A percentile compares a stretch with the other conserved stretches of the same genome.
phyloP scores from a whole-genome alignment of 2,329 filamentous ascomycete species.

The Emmonsia crescens region DNA sequence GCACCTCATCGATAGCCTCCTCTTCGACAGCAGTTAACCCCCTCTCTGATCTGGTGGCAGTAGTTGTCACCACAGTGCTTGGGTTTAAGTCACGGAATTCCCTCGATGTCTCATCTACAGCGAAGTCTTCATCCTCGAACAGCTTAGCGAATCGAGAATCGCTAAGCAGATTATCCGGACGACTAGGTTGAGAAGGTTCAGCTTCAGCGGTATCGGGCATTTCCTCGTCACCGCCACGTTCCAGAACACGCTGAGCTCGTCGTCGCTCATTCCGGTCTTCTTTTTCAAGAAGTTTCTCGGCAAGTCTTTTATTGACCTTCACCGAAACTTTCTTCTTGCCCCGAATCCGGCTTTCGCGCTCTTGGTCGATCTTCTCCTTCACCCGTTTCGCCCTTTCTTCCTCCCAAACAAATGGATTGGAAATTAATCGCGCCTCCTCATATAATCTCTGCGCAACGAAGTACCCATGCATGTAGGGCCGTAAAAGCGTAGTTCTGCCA shows the following conservation, averaged over 20 bases:
- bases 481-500: slow-evolving; percentile 76
- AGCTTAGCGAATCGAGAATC: slow-evolving; percentile 80
- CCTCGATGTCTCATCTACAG: slow-evolving; percentile 75
- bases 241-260: slow-evolving; percentile 37
- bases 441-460: slow-evolving; percentile 94
- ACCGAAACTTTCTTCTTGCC: slow-evolving; percentile 80
- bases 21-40: slow-evolving; percentile 54
- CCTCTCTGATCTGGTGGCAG: slow-evolving; percentile 27
- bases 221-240: slow-evolving; percentile 46
- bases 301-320: slow-evolving; percentile 72
- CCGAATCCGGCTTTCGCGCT: slow-evolving; percentile 86
- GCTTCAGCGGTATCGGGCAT: slow-evolving; percentile 22
- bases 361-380: slow-evolving; percentile 92
- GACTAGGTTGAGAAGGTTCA: slow-evolving; percentile 7
- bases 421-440: slow-evolving; percentile 85
- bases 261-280: slow-evolving; percentile 46
- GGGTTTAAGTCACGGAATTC: slow-evolving; percentile 88
- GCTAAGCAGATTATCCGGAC: slow-evolving; percentile 51
- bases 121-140: slow-evolving; percentile 89
- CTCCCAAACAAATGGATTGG: slow-evolving; percentile 87
- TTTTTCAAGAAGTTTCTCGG: slow-evolving; percentile 50
- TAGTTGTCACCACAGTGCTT: slow-evolving; percentile 48
- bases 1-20: slow-evolving; percentile 45
- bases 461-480: slow-evolving; percentile 98
- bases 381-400: slow-evolving; percentile 84